Conservation (phyloP, 176 grass and related monocot genomes). For the Phragmites australis region DNA sequence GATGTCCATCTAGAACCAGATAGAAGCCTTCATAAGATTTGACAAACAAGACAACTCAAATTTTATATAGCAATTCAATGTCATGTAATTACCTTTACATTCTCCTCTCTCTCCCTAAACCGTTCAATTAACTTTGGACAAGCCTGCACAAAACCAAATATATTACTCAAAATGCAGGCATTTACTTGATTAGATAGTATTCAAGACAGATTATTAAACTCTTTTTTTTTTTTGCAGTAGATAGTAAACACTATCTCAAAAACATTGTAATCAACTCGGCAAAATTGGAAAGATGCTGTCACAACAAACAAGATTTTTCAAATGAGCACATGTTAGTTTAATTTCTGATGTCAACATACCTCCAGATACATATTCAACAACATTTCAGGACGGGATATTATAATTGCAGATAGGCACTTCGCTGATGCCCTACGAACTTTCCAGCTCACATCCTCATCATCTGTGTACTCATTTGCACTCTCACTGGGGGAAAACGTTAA, state of each 20-base stretch:
- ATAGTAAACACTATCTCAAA: not conserved
- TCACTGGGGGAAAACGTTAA: conserved; percentile 57
- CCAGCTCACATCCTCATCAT: conserved; percentile 99
- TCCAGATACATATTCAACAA: conserved; percentile 83
- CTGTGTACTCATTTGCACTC: conserved; percentile 96
- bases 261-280: not conserved
- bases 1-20: conserved; percentile 84
- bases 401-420: conserved; percentile 92
- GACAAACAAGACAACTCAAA: conserved; percentile 9
- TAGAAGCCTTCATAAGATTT: conserved; percentile 46
- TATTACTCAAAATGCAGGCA: conserved; percentile 14
- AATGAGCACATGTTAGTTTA: not conserved
- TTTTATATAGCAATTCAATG: conserved; percentile 8
- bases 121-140: conserved; percentile 95
- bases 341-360: conserved; percentile 40
- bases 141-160: conserved; percentile 59
- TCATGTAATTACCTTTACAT: conserved; percentile 78
- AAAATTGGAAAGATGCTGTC: not conserved
- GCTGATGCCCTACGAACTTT: conserved; percentile 95
- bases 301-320: conserved; percentile 7
- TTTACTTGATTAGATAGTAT: not conserved
- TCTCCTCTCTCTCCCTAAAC: conserved; percentile 97
- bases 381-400: conserved; percentile 89
- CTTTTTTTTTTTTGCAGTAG: not conserved
- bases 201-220: not conserved